These are phyloP conservation scores for Rhodotorula sphaerocarpa DNA, from an alignment of 768 basidiomycete species.

Conservation along the genomic window DNA sequence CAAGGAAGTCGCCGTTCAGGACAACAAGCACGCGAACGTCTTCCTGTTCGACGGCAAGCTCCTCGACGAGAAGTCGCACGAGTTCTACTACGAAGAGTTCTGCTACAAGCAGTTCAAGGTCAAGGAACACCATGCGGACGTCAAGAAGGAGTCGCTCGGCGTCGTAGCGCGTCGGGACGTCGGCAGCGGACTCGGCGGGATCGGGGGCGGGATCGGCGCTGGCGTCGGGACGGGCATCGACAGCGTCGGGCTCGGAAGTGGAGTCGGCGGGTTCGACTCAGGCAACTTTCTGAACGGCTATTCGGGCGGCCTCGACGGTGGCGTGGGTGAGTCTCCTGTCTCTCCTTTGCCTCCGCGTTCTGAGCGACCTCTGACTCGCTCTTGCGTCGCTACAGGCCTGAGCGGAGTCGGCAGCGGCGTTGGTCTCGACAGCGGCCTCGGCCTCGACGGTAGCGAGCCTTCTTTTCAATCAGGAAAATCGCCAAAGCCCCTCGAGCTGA, in stretches of 20 bases:
- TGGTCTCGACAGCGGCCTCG: background rate
- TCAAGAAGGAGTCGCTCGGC: too few species aligned
- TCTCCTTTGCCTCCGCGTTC: background rate
- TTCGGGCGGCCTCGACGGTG: too few species aligned
- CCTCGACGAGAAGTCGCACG: background rate
- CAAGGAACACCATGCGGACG: background rate
- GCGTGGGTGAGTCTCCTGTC: too few species aligned
- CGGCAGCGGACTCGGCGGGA: too few species aligned
- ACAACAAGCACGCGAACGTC: background rate
- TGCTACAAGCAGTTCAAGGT: conserved; percentile 8
- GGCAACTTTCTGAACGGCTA: too few species aligned
- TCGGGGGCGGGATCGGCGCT: too few species aligned
- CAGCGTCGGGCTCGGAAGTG: too few species aligned
- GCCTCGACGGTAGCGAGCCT: background rate
- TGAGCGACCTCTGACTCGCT: background rate
- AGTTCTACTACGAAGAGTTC: conserved; percentile 15
- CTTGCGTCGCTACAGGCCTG: background rate
- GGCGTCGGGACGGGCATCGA: too few species aligned
- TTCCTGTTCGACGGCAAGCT: background rate
- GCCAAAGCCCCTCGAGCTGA: too few species aligned
- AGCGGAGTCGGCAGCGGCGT: background rate
- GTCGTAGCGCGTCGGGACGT: too few species aligned
- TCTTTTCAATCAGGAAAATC: too few species aligned
- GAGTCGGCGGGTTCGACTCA: too few species aligned
- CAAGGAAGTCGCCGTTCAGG: background rate